Evolutionary conservation across 148 eudicot genomes (phyloP).

Genomic region (Talinum fruticosum): DNA sequence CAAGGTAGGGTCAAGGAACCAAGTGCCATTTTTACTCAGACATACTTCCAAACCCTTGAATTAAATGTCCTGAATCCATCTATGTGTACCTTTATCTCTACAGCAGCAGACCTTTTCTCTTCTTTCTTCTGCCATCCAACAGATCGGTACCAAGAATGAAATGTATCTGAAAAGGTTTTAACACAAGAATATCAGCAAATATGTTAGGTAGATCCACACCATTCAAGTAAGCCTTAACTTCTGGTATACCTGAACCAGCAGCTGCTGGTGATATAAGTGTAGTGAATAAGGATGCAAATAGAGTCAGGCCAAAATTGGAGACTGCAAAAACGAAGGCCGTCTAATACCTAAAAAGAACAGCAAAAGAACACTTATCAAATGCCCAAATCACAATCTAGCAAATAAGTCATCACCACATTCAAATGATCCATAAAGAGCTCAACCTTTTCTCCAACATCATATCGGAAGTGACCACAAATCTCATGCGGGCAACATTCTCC

Average conservation of each 20-base stretch:
- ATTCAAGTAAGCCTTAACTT: conserved; percentile 92
- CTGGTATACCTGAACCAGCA: conserved; percentile 95
- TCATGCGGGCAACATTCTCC: conserved; percentile 80
- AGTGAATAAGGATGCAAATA: conserved; percentile 70
- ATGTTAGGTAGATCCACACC: conserved; percentile 94
- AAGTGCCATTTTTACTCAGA: too few species aligned
- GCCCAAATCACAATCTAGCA: not conserved
- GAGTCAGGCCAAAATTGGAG: conserved; percentile 65
- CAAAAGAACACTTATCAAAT: conserved; percentile 9
- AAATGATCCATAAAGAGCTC: not conserved
- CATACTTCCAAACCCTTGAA: too few species aligned
- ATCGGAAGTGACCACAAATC: conserved; percentile 85
- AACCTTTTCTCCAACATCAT: conserved; percentile 65
- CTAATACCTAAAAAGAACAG: conserved; percentile 38
- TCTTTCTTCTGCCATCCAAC: too few species aligned
- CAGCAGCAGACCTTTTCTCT: too few species aligned
- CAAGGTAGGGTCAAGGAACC: too few species aligned
- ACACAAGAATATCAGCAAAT: too few species aligned
- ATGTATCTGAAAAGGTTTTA: too few species aligned
- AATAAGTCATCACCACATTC: not conserved
- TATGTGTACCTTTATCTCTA: too few species aligned
- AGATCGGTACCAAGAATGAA: too few species aligned
- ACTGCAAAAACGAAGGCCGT: conserved; percentile 70
- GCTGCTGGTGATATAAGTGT: conserved; percentile 76
- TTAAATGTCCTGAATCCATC: too few species aligned